Conservation (phyloP, 179 eudicot species). For the Silene vulgaris region DNA sequence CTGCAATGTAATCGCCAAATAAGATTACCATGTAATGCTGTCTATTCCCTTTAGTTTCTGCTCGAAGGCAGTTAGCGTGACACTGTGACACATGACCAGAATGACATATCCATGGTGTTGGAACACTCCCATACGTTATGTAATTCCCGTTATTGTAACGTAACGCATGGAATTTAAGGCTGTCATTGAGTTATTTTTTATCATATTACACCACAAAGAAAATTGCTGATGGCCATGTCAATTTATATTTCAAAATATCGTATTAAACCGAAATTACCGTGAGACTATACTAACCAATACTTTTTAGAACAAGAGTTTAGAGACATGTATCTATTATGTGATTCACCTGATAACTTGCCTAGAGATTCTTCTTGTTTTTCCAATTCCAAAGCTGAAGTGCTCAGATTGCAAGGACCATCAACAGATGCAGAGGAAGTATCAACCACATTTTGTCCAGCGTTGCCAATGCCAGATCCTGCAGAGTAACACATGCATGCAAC, state of each 20-base stretch:
- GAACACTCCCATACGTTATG: not conserved
- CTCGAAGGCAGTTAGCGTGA: too few species aligned
- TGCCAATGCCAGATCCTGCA: not conserved
- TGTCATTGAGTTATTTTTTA: not conserved
- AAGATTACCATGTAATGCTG: not conserved
- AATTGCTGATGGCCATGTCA: too few species aligned
- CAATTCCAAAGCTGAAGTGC: not conserved
- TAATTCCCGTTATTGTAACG: not conserved
- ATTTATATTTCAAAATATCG: too few species aligned
- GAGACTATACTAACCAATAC: not conserved
- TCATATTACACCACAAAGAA: too few species aligned
- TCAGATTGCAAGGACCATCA: not conserved
- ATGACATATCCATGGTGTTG: not conserved
- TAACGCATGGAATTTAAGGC: not conserved
- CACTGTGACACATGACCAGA: too few species aligned
- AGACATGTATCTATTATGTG: not conserved
- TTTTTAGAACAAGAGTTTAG: not conserved
- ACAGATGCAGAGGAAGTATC: not conserved
- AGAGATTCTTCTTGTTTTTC: not conserved
- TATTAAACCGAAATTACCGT: too few species aligned
- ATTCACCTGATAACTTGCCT: not conserved
- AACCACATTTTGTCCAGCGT: not conserved
- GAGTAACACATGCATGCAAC: not conserved
- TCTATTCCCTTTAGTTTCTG: not conserved
- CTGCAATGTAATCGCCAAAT: not conserved